phyloP scores from a whole-genome alignment of 768 basidiomycete genomes.

The Tylopilus plumbeoviolaceoides region DNA sequence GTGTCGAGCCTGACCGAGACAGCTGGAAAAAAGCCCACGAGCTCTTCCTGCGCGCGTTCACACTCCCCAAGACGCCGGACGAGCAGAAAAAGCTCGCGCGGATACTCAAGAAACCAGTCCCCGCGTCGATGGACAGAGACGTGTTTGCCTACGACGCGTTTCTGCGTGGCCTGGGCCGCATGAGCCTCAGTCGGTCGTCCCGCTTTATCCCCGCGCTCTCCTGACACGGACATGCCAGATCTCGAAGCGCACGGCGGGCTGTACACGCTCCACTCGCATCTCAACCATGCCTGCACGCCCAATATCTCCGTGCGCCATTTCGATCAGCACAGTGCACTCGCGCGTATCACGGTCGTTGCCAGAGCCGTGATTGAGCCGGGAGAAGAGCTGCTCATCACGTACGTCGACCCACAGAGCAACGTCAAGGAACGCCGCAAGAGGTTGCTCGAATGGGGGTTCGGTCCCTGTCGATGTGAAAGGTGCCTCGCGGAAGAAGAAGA shows the following conservation, averaged over 20 bases:
- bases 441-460: conserved; percentile 74
- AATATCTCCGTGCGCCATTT: conserved; percentile 78
- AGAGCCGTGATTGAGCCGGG: conserved; percentile 57
- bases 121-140: conserved; percentile 46
- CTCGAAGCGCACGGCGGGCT: conserved; percentile 85
- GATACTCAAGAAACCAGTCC: conserved; percentile 47
- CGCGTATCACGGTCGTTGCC: conserved; percentile 74
- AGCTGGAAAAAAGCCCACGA: conserved; percentile 66
- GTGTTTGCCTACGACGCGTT: conserved; percentile 79
- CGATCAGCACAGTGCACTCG: conserved; percentile 61
- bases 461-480: conserved; percentile 59
- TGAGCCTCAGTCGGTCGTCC: conserved; percentile 67
- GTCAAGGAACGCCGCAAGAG: conserved; percentile 44
- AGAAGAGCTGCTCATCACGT: conserved; percentile 74
- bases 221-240: conserved; percentile 38
- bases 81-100: conserved; percentile 57
- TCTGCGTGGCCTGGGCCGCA: conserved; percentile 65
- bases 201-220: neutral
- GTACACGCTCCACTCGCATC: conserved; percentile 79
- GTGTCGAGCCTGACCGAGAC: conserved; percentile 53
- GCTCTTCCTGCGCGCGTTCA: conserved; percentile 59
- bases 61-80: conserved; percentile 43
- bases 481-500: conserved; percentile 58
- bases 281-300: conserved; percentile 83
- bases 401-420: conserved; percentile 59